These are phyloP conservation scores for Ilex aquifolium DNA, from an alignment of 257 asterid species.

Conservation along the genomic window DNA sequence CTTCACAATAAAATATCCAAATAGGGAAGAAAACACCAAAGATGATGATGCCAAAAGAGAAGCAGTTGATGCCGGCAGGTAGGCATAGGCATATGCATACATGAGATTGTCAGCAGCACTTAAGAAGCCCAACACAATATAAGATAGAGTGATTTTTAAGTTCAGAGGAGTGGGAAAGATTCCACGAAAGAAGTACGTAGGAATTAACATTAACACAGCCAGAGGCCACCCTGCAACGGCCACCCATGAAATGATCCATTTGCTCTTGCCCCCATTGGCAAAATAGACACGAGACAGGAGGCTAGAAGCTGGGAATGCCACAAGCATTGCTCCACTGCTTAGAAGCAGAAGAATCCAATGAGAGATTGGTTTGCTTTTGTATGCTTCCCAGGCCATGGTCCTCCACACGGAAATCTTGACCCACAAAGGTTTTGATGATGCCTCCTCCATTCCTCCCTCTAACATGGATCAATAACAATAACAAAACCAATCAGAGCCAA, in stretches of 20 bases:
- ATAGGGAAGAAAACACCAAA: slow-evolving; percentile 64
- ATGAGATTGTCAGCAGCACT: slow-evolving; percentile 79
- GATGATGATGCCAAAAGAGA: slow-evolving; percentile 74
- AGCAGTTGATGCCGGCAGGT: slow-evolving; percentile 91
- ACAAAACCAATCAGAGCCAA: no score
- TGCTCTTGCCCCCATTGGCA: slow-evolving; percentile 78
- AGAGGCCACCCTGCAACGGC: slow-evolving; percentile 98
- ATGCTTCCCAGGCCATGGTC: slow-evolving; percentile 28
- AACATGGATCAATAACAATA: background rate
- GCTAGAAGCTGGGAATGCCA: slow-evolving; percentile 83
- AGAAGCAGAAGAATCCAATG: slow-evolving; percentile 71
- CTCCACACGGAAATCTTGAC: slow-evolving; percentile 27
- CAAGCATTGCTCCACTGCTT: slow-evolving; percentile 67
- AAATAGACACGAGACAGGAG: slow-evolving; percentile 78
- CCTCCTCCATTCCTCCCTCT: slow-evolving; percentile 44
- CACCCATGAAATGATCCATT: slow-evolving; percentile 89
- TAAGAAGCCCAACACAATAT: slow-evolving; percentile 59
- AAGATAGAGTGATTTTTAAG: slow-evolving; percentile 49
- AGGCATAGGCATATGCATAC: slow-evolving; percentile 91
- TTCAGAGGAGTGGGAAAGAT: slow-evolving; percentile 56
- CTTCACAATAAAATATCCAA: slow-evolving; percentile 69
- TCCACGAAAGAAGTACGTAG: slow-evolving; percentile 48
- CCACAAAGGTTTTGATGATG: slow-evolving; percentile 23
- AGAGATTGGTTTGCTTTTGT: slow-evolving; percentile 51
- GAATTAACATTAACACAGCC: slow-evolving; percentile 51